A percentile compares a stretch with the other conserved stretches of the same genome.
phyloP scores from a whole-genome alignment of 2,329 filamentous ascomycete species.

The Xylaria polymorpha region DNA sequence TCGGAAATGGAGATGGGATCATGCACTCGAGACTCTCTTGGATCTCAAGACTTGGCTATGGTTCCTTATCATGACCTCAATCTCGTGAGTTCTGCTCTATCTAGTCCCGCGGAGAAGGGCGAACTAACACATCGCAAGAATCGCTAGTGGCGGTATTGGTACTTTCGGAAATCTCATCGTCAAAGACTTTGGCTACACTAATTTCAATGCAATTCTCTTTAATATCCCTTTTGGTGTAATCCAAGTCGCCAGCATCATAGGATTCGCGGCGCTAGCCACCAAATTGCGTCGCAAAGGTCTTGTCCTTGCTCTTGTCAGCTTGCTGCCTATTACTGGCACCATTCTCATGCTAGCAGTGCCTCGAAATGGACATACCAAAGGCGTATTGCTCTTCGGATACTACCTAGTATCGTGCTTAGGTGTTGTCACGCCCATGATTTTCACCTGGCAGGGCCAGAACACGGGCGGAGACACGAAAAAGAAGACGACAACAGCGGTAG shows the following conservation, averaged over 20 bases:
- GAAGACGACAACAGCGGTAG: conserved; percentile 69
- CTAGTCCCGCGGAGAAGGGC: conserved; percentile 43
- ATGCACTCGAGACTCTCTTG: conserved; percentile 63
- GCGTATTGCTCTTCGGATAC: conserved; percentile 62
- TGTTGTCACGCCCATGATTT: conserved; percentile 65
- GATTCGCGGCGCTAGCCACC: conserved; percentile 57
- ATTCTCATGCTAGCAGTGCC: conserved; percentile 62
- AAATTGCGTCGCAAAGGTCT: conserved; percentile 57
- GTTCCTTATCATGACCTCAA: conserved; percentile 69
- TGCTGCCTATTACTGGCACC: conserved; percentile 55
- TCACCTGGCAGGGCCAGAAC: conserved; percentile 68
- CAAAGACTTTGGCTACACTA: conserved; percentile 55
- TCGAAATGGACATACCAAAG: conserved; percentile 56
- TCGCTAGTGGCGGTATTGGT: conserved; percentile 54
- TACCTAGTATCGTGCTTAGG: conserved; percentile 57
- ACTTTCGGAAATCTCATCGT: conserved; percentile 56
- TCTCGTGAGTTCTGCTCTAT: conserved; percentile 68
- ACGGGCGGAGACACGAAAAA: conserved; percentile 75
- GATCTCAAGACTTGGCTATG: conserved; percentile 67
- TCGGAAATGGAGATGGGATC: conserved; percentile 75
- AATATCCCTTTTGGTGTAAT: conserved; percentile 56
- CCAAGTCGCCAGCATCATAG: conserved; percentile 50
- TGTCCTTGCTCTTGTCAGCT: conserved; percentile 54
- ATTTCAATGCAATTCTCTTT: conserved; percentile 55
- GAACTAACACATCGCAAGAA: conserved; percentile 43